Conservation (phyloP, 73 alveolate species). For the Paraurostyla sp. region DNA sequence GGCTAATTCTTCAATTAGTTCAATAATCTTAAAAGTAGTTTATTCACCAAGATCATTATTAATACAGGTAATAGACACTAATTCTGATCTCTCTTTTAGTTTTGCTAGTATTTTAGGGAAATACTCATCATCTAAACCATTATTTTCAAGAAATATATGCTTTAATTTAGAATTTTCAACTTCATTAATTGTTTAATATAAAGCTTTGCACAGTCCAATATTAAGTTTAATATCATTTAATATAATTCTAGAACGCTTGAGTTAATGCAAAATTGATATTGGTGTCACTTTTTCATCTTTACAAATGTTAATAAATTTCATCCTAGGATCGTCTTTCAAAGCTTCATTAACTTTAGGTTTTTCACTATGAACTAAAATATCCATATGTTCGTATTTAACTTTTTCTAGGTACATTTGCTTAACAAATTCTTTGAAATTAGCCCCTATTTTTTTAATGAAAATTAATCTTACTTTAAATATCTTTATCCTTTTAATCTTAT, state of each 20-base stretch:
- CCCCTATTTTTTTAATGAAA: too few species aligned
- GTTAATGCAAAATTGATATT: constrained; percentile 26
- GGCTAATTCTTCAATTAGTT: neutral
- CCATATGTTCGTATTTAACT: constrained; percentile 19
- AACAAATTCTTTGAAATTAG: neutral
- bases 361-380: neutral
- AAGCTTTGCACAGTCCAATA: constrained; percentile 23
- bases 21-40: neutral
- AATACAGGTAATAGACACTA: neutral
- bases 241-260: neutral
- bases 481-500: neutral
- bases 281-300: constrained; percentile 21
- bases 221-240: neutral
- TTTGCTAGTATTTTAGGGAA: neutral
- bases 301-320: constrained; percentile 9
- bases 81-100: constrained; percentile 10
- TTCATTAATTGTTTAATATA: neutral
- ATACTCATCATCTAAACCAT: constrained; percentile 38
- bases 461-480: neutral
- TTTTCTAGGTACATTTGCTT: neutral
- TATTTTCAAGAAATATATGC: neutral
- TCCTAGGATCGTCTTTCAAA: constrained; percentile 26
- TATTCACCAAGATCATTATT: constrained; percentile 27
- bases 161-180: neutral
- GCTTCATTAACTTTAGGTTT: neutral